Base-by-base conservation (phyloP, 371 early-diverging fungal species). In the Syncephalastrum racemosum region DNA sequence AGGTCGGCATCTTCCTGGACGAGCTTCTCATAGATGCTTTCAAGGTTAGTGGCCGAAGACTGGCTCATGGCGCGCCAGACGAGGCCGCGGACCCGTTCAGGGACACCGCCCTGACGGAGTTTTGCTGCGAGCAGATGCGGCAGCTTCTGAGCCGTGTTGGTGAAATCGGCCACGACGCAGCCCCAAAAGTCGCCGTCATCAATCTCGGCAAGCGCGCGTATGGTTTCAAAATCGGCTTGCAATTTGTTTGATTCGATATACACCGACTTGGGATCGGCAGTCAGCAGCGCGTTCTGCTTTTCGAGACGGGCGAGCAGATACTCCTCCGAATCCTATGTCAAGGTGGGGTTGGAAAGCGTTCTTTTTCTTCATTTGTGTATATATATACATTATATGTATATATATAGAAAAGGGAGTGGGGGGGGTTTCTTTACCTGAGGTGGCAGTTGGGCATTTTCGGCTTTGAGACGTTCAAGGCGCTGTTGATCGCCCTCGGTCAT, bases 101-200 rank as follows among this genome's bases (percentile, higher is more conserved):
- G 97, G 15, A 97, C 80, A 7, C 96, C 97, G 53, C 83, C 84
- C 41, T 84, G 83, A 24, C 89, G 83, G 31, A 95, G 80, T 54
- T 90, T 86, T 23, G 88, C 82, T 0, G 83, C 68, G 15, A 87
- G 57, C 10, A 85, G 63, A 49, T 87, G 85, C 20, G 87, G 87
- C 45, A 83, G 39, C 62, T 82, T 81, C 45, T 75, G 63, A 6
- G 81, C 85, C 0, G 84, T 83, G 16, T 70, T 68, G n/a, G 75
- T 86, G 69, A 90, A 97, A 78, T 93, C 90, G 63, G 87, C 83
- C 49, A 94, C 88, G 23, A 94, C 79, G 44, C 79, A 84, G 45
- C 93, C 91, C 97, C 97, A 97, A 53, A 97, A 97, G 50, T 96
- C 95, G 91, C 91, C 90, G 59, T 92, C 91, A n/a, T 60, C 47